Evolutionary conservation across 2,329 filamentous ascomycete genomes (phyloP), one percentile per base, ranked within the genome.

Genomic region (Claviceps citrina): DNA sequence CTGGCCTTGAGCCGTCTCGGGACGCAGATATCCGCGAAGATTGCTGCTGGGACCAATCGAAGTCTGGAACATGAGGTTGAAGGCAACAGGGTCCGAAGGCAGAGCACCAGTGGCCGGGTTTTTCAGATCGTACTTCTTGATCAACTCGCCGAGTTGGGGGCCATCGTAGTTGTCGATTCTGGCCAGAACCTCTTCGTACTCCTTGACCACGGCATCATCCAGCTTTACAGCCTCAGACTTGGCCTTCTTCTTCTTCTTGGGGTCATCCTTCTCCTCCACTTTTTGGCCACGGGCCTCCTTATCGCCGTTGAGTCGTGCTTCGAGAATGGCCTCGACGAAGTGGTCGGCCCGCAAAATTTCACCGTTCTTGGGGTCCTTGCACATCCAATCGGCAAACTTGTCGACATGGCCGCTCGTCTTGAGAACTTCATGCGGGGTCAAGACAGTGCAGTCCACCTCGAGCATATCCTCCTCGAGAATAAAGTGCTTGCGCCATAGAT

Each of bases 21-120:
- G 91, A 41, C 87, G 76, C 43, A 95, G 70, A 60, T 85, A 95
- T 40, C 84, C 87, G 36, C 82, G 76, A 46, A 82, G 70, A 56
- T 93, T 87, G 61, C 83, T 82, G 66, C 84, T 93, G 42, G 89
- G 87, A 46, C 91, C 91, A 57, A 98, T 96, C 27, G 83, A 71
- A 31, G 89, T 95, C 62, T 89, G 81, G 71, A 96, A 98, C 91
- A 98, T 98, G 55, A 98, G 78, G 66, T 98, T 98, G 75, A 96
- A 95, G 31, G 85, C 71, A 38, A 93, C 81, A 3, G 91, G 91
- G 24, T 82, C 79, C 22, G 76, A 73, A 28, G 93, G 78, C 51
- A 83, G 74, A 45, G 77, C 74, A 50, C 78, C 81, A 50, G 82
- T 93, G 38, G 72, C 71, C 22, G 89, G 87, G 64, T 93, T 94